Conservation (phyloP, 306 rosid genomes). For the Chamaecrista fasciculata region DNA sequence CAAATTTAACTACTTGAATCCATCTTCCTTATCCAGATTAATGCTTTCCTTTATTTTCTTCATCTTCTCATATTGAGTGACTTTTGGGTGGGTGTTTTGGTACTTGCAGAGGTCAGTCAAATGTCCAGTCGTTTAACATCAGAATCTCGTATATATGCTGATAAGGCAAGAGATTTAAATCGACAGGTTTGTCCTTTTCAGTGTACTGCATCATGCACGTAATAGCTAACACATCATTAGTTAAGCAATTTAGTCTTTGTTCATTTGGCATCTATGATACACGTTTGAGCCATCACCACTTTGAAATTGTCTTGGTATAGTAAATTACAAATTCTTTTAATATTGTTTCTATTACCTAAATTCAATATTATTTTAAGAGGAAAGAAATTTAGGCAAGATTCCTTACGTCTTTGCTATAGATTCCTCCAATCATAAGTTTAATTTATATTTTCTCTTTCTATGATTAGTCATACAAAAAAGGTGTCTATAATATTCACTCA, state of each 20-base stretch:
- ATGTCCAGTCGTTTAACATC: constrained; percentile 94
- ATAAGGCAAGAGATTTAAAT: constrained; percentile 88
- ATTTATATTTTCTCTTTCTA: too few species aligned
- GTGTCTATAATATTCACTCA: too few species aligned
- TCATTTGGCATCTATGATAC: background rate
- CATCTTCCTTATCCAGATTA: background rate
- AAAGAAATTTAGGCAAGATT: too few species aligned
- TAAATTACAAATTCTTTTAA: background rate
- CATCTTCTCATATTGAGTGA: background rate
- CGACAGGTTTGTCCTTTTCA: constrained; percentile 71
- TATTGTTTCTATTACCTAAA: background rate
- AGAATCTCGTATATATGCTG: constrained; percentile 92
- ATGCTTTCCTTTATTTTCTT: constrained; percentile 6
- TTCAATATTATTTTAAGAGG: too few species aligned
- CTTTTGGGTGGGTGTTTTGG: constrained; percentile 12
- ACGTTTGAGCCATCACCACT: background rate
- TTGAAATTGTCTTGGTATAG: background rate
- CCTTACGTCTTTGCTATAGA: too few species aligned
- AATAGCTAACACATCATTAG: background rate
- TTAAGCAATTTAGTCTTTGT: background rate
- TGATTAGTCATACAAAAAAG: too few species aligned
- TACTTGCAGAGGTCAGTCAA: constrained; percentile 93
- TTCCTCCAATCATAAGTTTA: too few species aligned
- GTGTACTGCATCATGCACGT: constrained; percentile 16
- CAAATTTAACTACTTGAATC: constrained; percentile 2